Evolutionary conservation across 192 early-diverging fungal genomes (phyloP), one percentile per base, ranked within the genome.

Genomic region (Backusella sp.): DNA sequence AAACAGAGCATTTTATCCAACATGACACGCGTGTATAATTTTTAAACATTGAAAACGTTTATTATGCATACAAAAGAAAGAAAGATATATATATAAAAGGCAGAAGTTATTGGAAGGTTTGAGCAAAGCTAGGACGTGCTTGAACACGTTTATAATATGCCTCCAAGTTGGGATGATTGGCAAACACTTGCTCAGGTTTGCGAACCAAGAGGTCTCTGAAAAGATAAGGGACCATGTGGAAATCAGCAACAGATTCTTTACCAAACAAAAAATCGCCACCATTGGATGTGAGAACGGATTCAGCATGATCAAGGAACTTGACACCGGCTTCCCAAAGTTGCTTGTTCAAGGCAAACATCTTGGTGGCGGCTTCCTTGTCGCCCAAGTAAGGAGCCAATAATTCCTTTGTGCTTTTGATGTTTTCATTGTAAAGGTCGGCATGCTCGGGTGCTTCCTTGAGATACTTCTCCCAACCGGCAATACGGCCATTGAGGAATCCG

Each of bases 171-270:
- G 76, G 76, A 37, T 53, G 44, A 19, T 77, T 52, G 1, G 19
- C 34, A 71, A 77, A 77, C 0, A 77, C 44, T 6, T 39, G 53
- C 26, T 73, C 72, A 30, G 49, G 49, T 26, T 65, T 73, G 15
- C 49, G 36, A 28, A 62, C 53, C 68, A 77, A 53, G 7, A 71
- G 68, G n/a, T n/a, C 35, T 53, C 69, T 36, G 34, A 52, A 42
- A 26, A 77, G 67, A 69, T 77, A 77, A 32, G 70, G 70, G 2
- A 69, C 70, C n/a, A 77, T 59, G n/a, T 77, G 76, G 34, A 69
- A 34, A 26, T 77, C 76, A 32, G 68, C 76, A 36, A 72, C 65
- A 6, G 68, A 62, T 15, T 77, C 70, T 19, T 70, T 39, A 19
- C 69, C 76, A 15, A 71, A 36, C 15, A 77, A 49, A 59, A 52